Conservation (phyloP, 1,284 basidiomycete species). For the Cryptococcus hybrid region DNA sequence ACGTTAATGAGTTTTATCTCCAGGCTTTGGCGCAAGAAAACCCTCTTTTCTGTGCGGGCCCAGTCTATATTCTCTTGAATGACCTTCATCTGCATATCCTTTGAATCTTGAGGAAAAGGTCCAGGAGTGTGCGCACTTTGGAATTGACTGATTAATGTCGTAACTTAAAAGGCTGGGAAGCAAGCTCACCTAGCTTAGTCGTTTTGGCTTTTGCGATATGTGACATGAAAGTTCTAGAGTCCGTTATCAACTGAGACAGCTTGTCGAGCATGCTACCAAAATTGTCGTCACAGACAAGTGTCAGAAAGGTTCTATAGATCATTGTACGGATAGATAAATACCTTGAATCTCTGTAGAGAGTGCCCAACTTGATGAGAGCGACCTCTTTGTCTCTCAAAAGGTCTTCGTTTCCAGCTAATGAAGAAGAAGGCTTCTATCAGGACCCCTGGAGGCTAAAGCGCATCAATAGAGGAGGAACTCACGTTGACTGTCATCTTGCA, state of each 20-base stretch:
- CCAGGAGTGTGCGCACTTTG: conserved; percentile 84
- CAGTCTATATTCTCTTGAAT: conserved; percentile 89
- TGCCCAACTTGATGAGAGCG: conserved; percentile 82
- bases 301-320: not conserved
- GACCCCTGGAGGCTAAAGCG: too few species aligned
- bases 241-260: conserved; percentile 80
- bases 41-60: conserved; percentile 88
- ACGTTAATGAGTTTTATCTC: conserved; percentile 85
- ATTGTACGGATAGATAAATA: conserved; percentile 49
- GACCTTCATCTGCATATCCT: conserved; percentile 78
- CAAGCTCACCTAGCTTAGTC: conserved; percentile 80
- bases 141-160: not conserved
- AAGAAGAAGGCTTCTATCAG: too few species aligned
- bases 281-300: not conserved
- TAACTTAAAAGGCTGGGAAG: not conserved
- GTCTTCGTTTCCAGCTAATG: conserved; percentile 54
- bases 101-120: conserved; percentile 78
- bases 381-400: conserved; percentile 77
- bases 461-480: too few species aligned
- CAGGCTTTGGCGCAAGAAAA: conserved; percentile 92
- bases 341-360: conserved; percentile 83
- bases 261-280: conserved; percentile 71
- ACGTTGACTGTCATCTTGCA: too few species aligned
- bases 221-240: conserved; percentile 87
- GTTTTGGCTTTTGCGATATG: conserved; percentile 98